Evolutionary conservation across 176 grass and related monocot genomes (phyloP).

Genomic region (Triticum aestivum): DNA sequence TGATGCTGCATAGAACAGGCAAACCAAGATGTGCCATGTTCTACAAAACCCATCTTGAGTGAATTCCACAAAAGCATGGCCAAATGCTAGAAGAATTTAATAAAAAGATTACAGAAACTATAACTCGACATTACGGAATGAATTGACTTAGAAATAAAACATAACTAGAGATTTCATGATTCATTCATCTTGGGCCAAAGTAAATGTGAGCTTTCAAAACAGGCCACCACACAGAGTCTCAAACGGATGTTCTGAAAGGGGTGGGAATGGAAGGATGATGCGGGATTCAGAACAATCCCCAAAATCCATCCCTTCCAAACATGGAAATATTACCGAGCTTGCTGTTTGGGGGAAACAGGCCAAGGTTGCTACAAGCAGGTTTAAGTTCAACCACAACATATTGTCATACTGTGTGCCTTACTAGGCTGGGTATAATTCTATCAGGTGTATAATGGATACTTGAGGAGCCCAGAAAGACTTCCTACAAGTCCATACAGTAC

Average conservation of each 20-base stretch:
- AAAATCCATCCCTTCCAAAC: not conserved
- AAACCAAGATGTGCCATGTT: not conserved
- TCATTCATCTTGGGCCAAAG: not conserved
- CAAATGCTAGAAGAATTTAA: too few relatives aligned
- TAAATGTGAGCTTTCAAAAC: not conserved
- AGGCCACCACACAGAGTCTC: not conserved
- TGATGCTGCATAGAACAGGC: not conserved
- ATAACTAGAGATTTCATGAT: not conserved
- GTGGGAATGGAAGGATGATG: not conserved
- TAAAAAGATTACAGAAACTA: not conserved
- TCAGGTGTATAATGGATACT: not conserved
- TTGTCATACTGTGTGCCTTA: not conserved
- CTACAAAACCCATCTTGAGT: not conserved
- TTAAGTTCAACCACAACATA: not conserved
- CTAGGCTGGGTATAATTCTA: not conserved
- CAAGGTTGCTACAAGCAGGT: not conserved
- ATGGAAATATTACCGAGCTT: not conserved
- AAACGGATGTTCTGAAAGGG: not conserved
- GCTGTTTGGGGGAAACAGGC: not conserved
- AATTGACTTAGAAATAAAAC: not conserved
- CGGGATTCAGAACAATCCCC: not conserved
- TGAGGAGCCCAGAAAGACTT: constrained; percentile 4
- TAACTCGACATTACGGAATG: not conserved
- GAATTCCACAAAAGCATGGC: not conserved
- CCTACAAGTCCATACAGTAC: not conserved